phyloP scores from a whole-genome alignment of 768 basidiomycete species.

The Rhizopogon vinicolor region DNA sequence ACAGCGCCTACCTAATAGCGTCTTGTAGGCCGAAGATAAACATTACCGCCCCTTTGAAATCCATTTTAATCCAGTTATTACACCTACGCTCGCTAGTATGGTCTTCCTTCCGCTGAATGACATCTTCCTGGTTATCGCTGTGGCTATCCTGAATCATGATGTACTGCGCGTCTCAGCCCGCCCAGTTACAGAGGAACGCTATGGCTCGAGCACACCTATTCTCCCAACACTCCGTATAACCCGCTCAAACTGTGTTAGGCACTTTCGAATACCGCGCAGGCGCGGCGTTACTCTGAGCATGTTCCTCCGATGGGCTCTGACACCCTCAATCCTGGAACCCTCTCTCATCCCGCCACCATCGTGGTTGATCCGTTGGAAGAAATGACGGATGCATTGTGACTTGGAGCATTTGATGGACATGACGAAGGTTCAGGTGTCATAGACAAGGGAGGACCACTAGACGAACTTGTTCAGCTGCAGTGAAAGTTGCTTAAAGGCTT shows the following conservation, averaged over 20 bases:
- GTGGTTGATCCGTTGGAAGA: slow-evolving; percentile 1
- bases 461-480: background rate
- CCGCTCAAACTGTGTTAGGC: background rate
- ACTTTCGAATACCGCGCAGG: background rate
- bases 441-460: background rate
- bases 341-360: slow-evolving; percentile 6
- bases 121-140: background rate
- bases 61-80: background rate
- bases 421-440: background rate
- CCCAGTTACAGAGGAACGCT: background rate
- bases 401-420: background rate
- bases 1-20: background rate
- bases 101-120: background rate
- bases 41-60: background rate
- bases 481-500: background rate
- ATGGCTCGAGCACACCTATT: too few species aligned
- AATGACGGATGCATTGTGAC: background rate
- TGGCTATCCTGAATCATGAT: background rate
- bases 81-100: background rate
- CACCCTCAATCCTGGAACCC: slow-evolving; percentile 7
- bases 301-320: slow-evolving; percentile 5
- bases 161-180: background rate
- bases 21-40: background rate
- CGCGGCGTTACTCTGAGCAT: background rate
- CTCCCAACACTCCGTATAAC: background rate